Conservation (phyloP, 305 asterid species). For the Rubia tinctorum region DNA sequence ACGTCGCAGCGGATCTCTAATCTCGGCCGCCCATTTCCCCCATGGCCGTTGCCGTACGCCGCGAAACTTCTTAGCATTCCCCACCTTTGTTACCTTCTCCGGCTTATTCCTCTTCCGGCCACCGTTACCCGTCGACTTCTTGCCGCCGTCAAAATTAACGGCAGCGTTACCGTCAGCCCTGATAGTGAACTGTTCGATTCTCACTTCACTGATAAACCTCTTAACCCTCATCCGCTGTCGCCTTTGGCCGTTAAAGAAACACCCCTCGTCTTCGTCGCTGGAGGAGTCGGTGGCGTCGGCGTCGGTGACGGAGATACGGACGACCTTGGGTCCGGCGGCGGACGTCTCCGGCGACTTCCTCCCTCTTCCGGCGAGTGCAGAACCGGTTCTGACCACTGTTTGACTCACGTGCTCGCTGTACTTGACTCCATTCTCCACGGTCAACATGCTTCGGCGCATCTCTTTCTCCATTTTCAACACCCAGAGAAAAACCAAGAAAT, state of each 20-base stretch:
- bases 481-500: neutral
- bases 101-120: constrained; percentile 27
- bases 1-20: constrained; percentile 69
- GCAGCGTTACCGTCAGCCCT: constrained; percentile 14
- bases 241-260: neutral
- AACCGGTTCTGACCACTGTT: constrained; percentile 24
- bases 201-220: constrained; percentile 60
- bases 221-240: constrained; percentile 46
- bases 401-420: constrained; percentile 56
- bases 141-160: constrained; percentile 15
- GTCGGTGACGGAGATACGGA: constrained; percentile 68
- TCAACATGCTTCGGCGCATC: constrained; percentile 26
- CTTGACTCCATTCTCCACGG: constrained; percentile 27
- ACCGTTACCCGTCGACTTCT: neutral
- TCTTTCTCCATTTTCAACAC: constrained; percentile 18
- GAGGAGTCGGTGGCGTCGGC: constrained; percentile 88
- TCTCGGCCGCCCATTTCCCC: constrained; percentile 99
- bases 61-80: constrained; percentile 48
- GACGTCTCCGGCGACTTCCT: constrained; percentile 20
- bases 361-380: constrained; percentile 12
- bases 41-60: constrained; percentile 87
- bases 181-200: constrained; percentile 31
- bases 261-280: constrained; percentile 56
- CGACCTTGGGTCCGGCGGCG: constrained; percentile 33
- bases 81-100: constrained; percentile 6